Conservation (phyloP, 306 rosid species). For the Gillenia trifoliata region DNA sequence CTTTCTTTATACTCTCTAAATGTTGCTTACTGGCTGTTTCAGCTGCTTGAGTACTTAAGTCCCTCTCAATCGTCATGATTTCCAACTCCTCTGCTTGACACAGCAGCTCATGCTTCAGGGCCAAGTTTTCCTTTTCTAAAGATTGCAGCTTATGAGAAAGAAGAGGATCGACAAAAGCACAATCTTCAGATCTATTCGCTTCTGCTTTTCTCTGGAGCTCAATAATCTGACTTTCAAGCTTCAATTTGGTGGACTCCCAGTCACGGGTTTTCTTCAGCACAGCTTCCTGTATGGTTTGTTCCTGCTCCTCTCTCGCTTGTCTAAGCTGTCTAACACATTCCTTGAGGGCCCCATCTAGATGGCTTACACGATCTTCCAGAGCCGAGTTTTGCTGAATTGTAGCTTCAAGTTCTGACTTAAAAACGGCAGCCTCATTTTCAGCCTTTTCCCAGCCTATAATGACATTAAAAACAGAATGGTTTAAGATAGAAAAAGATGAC, state of each 20-base stretch:
- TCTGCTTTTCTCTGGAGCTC: conserved; percentile 60
- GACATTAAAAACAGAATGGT: neutral
- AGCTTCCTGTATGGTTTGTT: conserved; percentile 56
- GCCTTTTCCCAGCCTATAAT: conserved; percentile 94
- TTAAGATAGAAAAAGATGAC: neutral
- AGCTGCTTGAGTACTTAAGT: conserved; percentile 86
- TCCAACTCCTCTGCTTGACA: conserved; percentile 75
- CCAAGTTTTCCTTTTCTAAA: conserved; percentile 66
- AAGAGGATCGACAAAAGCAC: conserved; percentile 42
- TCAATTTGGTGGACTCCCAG: conserved; percentile 58
- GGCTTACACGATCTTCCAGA: conserved; percentile 69
- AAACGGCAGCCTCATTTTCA: conserved; percentile 65
- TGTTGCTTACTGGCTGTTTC: conserved; percentile 96
- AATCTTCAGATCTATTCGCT: conserved; percentile 32
- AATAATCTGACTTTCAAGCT: conserved; percentile 63
- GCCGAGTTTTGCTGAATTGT: conserved; percentile 51
- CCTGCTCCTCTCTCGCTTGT: conserved; percentile 87
- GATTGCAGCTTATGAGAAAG: conserved; percentile 45
- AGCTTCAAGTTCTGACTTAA: conserved; percentile 70
- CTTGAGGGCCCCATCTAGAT: conserved; percentile 93
- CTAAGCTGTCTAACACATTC: conserved; percentile 96
- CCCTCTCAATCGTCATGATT: conserved; percentile 77
- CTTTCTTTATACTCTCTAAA: conserved; percentile 82
- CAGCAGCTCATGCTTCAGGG: conserved; percentile 59
- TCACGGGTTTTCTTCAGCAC: conserved; percentile 49